Conservation (phyloP, 306 rosid species). For the Alnus glutinosa region DNA sequence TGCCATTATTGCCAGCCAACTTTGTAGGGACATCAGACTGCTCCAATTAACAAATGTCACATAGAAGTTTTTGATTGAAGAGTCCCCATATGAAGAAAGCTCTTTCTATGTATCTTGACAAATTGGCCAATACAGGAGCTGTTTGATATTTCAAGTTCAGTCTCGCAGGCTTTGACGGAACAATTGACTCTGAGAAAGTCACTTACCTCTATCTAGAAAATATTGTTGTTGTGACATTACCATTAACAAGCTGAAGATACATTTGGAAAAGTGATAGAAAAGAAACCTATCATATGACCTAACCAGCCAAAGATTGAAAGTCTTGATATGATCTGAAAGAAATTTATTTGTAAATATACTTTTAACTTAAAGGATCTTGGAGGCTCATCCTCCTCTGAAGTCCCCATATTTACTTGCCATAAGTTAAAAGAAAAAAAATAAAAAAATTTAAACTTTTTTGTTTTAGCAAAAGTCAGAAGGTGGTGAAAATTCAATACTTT, state of each 20-base stretch:
- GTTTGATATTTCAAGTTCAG: not conserved
- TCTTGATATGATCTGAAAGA: not conserved
- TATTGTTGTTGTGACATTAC: not conserved
- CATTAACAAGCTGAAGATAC: not conserved
- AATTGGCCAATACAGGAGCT: not conserved
- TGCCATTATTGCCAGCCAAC: not conserved
- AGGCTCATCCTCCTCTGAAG: not conserved
- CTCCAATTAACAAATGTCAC: not conserved
- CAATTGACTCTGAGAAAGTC: not conserved
- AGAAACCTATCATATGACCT: not conserved
- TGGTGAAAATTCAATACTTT: not conserved
- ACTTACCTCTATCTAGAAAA: not conserved
- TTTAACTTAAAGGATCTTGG: not conserved
- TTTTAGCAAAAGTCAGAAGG: not conserved
- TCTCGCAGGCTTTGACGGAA: not conserved
- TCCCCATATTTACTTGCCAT: not conserved
- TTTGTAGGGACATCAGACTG: slow-evolving; percentile 4
- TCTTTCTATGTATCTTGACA: not conserved
- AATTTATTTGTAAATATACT: not conserved
- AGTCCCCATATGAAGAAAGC: not conserved
- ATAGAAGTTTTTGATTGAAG: not conserved
- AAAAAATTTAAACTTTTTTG: not conserved
- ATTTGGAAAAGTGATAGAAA: not conserved
- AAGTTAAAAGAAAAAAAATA: not conserved
- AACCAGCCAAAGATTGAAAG: not conserved